phyloP scores from a whole-genome alignment of 148 eudicot species.

The Selenicereus undatus region DNA sequence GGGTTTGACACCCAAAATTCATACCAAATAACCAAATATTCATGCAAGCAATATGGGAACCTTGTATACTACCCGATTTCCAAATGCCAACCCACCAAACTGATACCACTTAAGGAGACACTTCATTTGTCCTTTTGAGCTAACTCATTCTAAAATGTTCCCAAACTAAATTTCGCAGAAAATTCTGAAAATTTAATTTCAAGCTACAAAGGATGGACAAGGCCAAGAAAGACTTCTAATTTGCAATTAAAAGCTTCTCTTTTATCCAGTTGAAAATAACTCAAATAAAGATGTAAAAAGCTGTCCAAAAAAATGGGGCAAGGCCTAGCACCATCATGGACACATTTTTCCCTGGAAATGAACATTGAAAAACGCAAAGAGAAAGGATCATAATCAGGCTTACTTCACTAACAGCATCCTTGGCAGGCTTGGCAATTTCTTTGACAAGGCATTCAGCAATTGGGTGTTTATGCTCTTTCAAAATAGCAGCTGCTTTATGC shows the following conservation, averaged over 20 bases:
- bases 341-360: neutral
- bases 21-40: constrained; percentile 16
- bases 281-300: no score
- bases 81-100: neutral
- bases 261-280: neutral
- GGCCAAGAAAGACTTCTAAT: neutral
- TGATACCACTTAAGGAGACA: neutral
- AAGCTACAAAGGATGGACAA: neutral
- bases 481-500: constrained; percentile 93
- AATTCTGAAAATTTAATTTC: neutral
- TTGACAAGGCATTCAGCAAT: constrained; percentile 89
- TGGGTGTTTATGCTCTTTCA: constrained; percentile 83
- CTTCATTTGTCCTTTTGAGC: neutral
- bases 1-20: neutral
- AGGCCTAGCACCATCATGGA: neutral
- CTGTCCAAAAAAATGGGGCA: neutral
- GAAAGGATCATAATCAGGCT: neutral
- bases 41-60: neutral
- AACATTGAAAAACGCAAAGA: neutral
- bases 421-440: constrained; percentile 97
- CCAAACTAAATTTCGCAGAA: neutral
- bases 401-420: constrained; percentile 96
- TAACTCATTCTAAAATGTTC: neutral
- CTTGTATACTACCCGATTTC: neutral
- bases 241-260: neutral